phyloP scores from a whole-genome alignment of 2,329 filamentous ascomycete species.

The Cercospora brassicicola region DNA sequence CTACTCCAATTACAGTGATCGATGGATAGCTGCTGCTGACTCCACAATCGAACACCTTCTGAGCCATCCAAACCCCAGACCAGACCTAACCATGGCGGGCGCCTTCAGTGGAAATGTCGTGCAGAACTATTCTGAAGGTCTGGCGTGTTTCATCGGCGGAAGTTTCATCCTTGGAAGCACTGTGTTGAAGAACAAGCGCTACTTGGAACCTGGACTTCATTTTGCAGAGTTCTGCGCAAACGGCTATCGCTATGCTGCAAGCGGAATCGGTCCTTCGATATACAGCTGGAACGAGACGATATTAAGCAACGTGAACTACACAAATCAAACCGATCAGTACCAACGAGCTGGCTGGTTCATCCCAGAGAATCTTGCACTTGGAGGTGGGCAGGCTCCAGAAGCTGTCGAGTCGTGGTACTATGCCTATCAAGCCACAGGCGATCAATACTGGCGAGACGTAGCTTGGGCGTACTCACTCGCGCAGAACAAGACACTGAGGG shows the following conservation, averaged over 20 bases:
- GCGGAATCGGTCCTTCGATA: constrained; percentile 73
- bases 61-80: constrained; percentile 64
- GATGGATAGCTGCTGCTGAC: constrained; percentile 72
- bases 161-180: constrained; percentile 81
- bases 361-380: constrained; percentile 37
- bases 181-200: constrained; percentile 63
- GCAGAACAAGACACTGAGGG: constrained; percentile 19
- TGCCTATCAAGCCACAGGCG: constrained; percentile 27
- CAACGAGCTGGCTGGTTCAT: constrained; percentile 71
- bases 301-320: constrained; percentile 34
- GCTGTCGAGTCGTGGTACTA: constrained; percentile 32
- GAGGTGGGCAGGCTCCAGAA: constrained; percentile 52
- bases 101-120: constrained; percentile 53
- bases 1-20: constrained; percentile 60
- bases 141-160: constrained; percentile 81
- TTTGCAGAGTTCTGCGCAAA: constrained; percentile 72
- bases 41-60: constrained; percentile 71
- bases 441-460: constrained; percentile 28
- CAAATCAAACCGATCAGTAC: constrained; percentile 59
- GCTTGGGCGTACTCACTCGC: constrained; percentile 24
- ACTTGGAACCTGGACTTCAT: constrained; percentile 70
- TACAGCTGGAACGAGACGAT: constrained; percentile 43
- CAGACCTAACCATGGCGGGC: constrained; percentile 72
- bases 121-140: constrained; percentile 45
- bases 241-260: constrained; percentile 68